Base-by-base conservation (phyloP, 2,329 filamentous ascomycete genomes). In the Podosphaera xanthii region DNA sequence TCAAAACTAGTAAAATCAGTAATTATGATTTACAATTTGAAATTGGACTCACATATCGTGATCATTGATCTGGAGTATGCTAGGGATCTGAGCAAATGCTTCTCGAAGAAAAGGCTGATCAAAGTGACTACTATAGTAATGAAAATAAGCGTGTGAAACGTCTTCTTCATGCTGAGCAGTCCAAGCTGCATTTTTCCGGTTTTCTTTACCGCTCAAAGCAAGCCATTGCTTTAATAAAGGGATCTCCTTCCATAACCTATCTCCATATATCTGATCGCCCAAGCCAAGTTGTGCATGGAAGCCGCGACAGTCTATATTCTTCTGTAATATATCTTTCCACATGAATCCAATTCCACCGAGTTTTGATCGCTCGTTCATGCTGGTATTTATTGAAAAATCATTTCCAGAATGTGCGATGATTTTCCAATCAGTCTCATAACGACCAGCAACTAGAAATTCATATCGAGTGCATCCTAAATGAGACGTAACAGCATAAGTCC, bases 321-420 rank as follows among this genome's bases (percentile, higher is more conserved):
- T 96, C 72, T 96, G 89, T 68, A 98, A 77, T 35, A 98, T 90
- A 66, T 98, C 92, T 68, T 96, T 97, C 92, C 92, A 98, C 91
- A 98, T 94, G 68, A 92, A 87, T 0, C 90, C 87, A 0, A 94
- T 79, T 1, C 92, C 92, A 36, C 92, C 92, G 1, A 97, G 78
- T 65, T 85, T 87, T 38, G 83, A 81, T 50, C 91, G 80, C 65
- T 98, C 92, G 62, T 85, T 88, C 59, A 89, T 84, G 62, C 83
- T 89, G 1, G 94, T 92, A 63, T 86, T 84, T 35, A 94, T 77
- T 0, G 88, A 86, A 70, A 97, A 98, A 69, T 98, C 92, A 68
- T 97, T 97, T 2, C 91, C 91, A 12, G 90, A 96, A 66, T 95
- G 92, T 9, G 90, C 87, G 65, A 97, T 86, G 69, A 97, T 97